Evolutionary conservation across 805 yeast species (phyloP).

Genomic region (Blastobotrys peoriensis): DNA sequence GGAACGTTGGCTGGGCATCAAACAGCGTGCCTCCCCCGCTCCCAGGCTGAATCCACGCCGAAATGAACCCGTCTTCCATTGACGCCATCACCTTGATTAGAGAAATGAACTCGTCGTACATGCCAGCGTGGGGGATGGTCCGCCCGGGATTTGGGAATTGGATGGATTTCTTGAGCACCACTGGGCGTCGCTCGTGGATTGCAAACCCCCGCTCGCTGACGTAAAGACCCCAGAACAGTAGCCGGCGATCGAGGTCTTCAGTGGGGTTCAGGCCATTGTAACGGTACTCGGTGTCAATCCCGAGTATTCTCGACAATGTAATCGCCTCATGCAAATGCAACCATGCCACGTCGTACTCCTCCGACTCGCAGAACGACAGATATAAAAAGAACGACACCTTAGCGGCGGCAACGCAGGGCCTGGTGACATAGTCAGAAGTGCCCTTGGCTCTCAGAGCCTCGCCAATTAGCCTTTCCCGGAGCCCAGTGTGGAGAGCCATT

Average conservation of each 20-base stretch:
- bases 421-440: background rate
- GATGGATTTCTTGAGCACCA: slow-evolving; percentile 2
- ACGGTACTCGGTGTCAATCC: slow-evolving; percentile 5
- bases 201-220: slow-evolving; percentile 12
- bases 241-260: slow-evolving; percentile 5
- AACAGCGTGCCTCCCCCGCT: background rate
- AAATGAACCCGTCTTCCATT: slow-evolving; percentile 7
- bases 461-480: slow-evolving; percentile 3
- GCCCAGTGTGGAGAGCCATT: background rate
- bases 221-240: slow-evolving; percentile 11
- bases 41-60: slow-evolving; percentile 1
- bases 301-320: slow-evolving; percentile 3
- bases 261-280: slow-evolving; percentile 1
- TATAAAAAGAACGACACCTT: slow-evolving; percentile 8
- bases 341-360: slow-evolving; percentile 9
- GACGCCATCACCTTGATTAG: slow-evolving; percentile 8
- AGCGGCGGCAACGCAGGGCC: background rate
- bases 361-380: slow-evolving; percentile 6
- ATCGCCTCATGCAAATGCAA: slow-evolving; percentile 8
- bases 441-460: slow-evolving; percentile 8
- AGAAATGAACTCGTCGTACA: slow-evolving; percentile 3
- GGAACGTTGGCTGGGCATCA: background rate
- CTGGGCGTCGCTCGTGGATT: slow-evolving; percentile 8
- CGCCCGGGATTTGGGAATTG: background rate
- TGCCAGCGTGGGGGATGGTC: background rate